Conservation (phyloP, 2,329 filamentous ascomycete species). For the Hypoxylon sp. region DNA sequence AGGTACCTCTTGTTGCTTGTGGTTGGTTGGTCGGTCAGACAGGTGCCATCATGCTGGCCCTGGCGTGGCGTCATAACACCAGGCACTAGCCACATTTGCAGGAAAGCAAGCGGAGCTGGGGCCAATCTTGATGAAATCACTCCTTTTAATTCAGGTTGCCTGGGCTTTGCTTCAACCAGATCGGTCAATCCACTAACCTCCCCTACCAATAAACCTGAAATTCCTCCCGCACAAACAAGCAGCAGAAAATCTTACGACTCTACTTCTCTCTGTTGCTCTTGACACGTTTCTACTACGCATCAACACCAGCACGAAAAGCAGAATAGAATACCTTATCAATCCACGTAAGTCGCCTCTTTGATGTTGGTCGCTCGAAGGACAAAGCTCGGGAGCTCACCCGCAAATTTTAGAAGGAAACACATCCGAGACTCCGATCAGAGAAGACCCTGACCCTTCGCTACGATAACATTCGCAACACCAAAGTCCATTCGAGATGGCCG, state of each 20-base stretch:
- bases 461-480: slow-evolving; percentile 44
- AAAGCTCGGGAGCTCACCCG: slow-evolving; percentile 39
- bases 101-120: slow-evolving; percentile 24
- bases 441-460: slow-evolving; percentile 17
- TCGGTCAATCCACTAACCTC: slow-evolving; percentile 40
- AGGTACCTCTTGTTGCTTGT: not conserved
- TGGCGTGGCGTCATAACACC: slow-evolving; percentile 40
- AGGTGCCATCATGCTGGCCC: slow-evolving; percentile 37
- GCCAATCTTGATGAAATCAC: slow-evolving; percentile 44
- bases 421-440: slow-evolving; percentile 39
- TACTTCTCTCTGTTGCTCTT: slow-evolving; percentile 25
- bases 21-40: slow-evolving; percentile 20
- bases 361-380: slow-evolving; percentile 3
- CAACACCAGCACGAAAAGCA: not conserved
- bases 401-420: slow-evolving; percentile 27
- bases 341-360: slow-evolving; percentile 23
- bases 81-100: slow-evolving; percentile 33
- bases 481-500: slow-evolving; percentile 56
- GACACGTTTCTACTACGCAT: not conserved
- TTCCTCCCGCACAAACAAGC: slow-evolving; percentile 37
- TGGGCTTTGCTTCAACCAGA: slow-evolving; percentile 35
- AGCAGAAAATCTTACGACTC: slow-evolving; percentile 24
- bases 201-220: slow-evolving; percentile 40
- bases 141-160: slow-evolving; percentile 35
- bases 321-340: slow-evolving; percentile 13